Percentiles rank a stretch among this genome's conserved stretches.
Evolutionary conservation across 2,329 filamentous ascomycete species (phyloP).

Genomic region (Shiraia sp.): DNA sequence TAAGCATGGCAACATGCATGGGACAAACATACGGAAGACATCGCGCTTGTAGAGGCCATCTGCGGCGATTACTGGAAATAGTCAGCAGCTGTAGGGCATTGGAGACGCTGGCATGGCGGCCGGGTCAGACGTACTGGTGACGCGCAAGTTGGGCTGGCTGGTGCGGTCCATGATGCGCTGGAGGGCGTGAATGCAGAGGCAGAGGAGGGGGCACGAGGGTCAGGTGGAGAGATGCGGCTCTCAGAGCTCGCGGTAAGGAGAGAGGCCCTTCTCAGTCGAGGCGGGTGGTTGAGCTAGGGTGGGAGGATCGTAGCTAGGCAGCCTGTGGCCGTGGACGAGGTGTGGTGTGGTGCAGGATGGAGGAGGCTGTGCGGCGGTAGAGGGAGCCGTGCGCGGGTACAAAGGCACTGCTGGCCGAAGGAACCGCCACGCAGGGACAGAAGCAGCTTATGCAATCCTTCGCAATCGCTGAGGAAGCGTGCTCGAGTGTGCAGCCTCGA

Average conservation of each 20-base stretch:
- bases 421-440: slow-evolving; percentile 14
- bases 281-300: slow-evolving; percentile 2
- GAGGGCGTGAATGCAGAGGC: slow-evolving; percentile 4
- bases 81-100: slow-evolving; percentile 27
- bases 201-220: neutral
- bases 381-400: slow-evolving; percentile 24
- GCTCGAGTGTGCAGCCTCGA: too few relatives aligned
- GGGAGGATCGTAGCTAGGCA: slow-evolving; percentile 17
- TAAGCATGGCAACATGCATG: slow-evolving; percentile 4
- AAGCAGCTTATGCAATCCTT: slow-evolving; percentile 23
- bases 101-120: slow-evolving; percentile 3
- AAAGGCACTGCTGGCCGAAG: slow-evolving; percentile 21
- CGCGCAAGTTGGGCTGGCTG: slow-evolving; percentile 77
- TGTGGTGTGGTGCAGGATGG: slow-evolving; percentile 13
- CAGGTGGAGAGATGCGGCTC: slow-evolving; percentile 25
- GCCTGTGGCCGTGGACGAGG: slow-evolving; percentile 19
- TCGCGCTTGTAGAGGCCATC: slow-evolving; percentile 99
- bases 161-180: slow-evolving; percentile 49
- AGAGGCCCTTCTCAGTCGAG: slow-evolving; percentile 3
- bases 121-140: slow-evolving; percentile 73
- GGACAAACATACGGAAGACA: slow-evolving; percentile 82
- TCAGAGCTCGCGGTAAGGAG: slow-evolving; percentile 33
- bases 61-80: slow-evolving; percentile 82
- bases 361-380: slow-evolving; percentile 37
- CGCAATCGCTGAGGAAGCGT: slow-evolving; percentile 18